Evolutionary conservation across 2,329 filamentous ascomycete species (phyloP), one percentile per base, ranked within the genome.

Genomic region (Cladosporium sp.): DNA sequence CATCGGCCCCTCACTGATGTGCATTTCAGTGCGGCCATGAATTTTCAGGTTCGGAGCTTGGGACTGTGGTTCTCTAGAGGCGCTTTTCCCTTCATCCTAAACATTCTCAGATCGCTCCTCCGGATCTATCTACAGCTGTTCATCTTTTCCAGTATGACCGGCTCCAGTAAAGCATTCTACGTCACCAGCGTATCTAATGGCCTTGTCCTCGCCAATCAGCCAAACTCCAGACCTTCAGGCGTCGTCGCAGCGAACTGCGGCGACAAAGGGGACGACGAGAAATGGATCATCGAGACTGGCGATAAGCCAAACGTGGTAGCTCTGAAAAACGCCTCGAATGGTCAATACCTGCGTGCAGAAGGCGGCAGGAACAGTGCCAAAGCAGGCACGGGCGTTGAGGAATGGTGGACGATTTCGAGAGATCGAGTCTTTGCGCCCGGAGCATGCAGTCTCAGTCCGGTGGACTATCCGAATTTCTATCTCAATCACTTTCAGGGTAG

Each of bases 211-310:
- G 56, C 56, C 21, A 28, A 59, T 21, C 40, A 44, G 18, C 33
- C 56, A 28, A 44, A n/a, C 35, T n/a, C 29, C 14, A 59, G 28
- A 37, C 56, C 56, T 35, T 59, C 56, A n/a, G 56, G 56, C 35
- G 56, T 59, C 35, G 56, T 40, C 14, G 56, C 35, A 31, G 11
- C 31, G 21, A 59, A 59, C 16, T n/a, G 14, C n/a, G 56, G 33
- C 28, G 56, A 59, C 35, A 40, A 40, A 5, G 56, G 40, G 23
- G 40, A 44, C 16, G 31, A 40, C 8, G 33, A 59, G 18, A 59
- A 59, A 59, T 59, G 56, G 56, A 44, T 40, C n/a, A 35, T 59
- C 35, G 56, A 59, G 28, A 35, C 56, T 12, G 56, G 56, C 21
- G 56, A 59, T 35, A 23, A 59, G 56, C 21, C 35, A 8, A 59